Evolutionary conservation across 108 stramenopile genomes (phyloP).

Genomic region (Discostella pseudostelligera): DNA sequence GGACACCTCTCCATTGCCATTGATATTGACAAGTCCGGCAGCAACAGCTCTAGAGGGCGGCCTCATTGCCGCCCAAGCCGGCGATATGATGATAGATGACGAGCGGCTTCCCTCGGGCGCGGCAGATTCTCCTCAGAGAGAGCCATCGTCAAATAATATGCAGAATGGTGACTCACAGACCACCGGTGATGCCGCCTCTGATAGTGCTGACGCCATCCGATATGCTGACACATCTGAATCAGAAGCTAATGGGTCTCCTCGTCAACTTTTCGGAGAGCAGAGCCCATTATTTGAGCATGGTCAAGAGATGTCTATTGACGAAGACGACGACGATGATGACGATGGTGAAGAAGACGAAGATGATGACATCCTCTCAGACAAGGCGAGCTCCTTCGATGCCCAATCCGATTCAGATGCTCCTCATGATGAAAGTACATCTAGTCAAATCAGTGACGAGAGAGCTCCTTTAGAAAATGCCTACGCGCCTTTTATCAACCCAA

Average conservation of each 20-base stretch:
- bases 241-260: no score
- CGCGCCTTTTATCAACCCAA: constrained; percentile 53
- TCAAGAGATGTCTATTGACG: constrained; percentile 5
- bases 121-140: neutral
- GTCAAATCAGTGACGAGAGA: constrained; percentile 8
- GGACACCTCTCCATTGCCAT: neutral
- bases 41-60: neutral
- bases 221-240: neutral
- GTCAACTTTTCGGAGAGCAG: neutral
- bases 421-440: neutral
- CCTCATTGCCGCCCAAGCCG: neutral
- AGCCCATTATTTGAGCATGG: constrained; percentile 3
- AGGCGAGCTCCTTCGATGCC: constrained; percentile 9
- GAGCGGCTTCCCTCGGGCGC: constrained; percentile 2
- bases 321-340: constrained; percentile 7
- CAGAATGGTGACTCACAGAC: neutral
- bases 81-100: neutral
- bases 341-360: neutral
- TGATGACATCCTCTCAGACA: constrained; percentile 6
- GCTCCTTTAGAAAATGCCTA: constrained; percentile 13
- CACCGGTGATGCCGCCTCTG: neutral
- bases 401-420: constrained; percentile 13
- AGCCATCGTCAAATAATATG: neutral
- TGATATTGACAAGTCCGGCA: neutral
- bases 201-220: neutral